Conservation (phyloP, 441 rosid genomes). For the Populus hybrid region DNA sequence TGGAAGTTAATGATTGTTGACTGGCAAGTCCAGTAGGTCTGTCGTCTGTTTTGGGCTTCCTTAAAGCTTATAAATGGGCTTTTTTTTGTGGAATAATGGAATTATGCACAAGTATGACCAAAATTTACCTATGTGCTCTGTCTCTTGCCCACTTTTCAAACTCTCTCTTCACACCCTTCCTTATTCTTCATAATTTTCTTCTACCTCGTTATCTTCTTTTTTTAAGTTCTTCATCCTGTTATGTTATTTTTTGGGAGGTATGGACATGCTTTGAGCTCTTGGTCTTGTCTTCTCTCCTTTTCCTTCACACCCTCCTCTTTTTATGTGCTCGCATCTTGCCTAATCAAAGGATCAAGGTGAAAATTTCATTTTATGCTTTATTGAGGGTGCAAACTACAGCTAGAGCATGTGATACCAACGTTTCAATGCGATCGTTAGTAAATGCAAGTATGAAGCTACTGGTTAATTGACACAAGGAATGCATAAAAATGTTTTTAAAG, state of each 20-base stretch:
- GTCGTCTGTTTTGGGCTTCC: background rate
- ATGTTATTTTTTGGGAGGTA: background rate
- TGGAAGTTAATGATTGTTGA: background rate
- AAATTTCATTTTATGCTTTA: background rate
- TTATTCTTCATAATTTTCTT: background rate
- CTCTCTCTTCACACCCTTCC: background rate
- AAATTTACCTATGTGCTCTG: background rate
- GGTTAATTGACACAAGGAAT: background rate
- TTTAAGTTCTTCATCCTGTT: background rate
- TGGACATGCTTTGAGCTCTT: background rate
- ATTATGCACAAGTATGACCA: background rate
- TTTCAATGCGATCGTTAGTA: background rate
- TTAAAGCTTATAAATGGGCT: background rate
- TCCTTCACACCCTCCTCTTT: background rate
- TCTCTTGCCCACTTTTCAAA: background rate
- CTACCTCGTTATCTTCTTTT: background rate
- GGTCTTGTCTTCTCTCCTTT: background rate
- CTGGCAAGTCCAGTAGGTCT: background rate
- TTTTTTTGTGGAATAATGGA: background rate
- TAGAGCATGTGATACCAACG: background rate
- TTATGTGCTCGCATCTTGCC: background rate
- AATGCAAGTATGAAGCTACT: background rate
- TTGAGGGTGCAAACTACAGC: background rate
- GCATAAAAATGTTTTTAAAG: background rate
- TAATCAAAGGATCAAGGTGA: background rate